Percentiles rank a stretch among this genome's conserved stretches.
Evolutionary conservation across 1,284 basidiomycete genomes (phyloP).

Genomic region (Microbotryomycetes sp.): DNA sequence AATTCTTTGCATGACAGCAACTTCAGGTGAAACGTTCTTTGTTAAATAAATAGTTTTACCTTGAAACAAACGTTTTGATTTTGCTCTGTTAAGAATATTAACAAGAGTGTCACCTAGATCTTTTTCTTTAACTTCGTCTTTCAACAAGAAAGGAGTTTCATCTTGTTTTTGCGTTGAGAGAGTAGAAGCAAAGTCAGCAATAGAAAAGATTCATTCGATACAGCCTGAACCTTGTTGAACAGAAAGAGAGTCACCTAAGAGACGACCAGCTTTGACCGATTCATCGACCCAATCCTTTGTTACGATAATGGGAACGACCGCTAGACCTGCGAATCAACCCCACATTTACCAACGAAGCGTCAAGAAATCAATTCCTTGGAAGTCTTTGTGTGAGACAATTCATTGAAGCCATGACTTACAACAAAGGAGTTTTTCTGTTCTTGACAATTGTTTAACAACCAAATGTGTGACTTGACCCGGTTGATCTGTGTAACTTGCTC

Average conservation of each 20-base stretch:
- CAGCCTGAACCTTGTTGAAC: neutral
- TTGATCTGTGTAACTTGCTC: conserved; percentile 56
- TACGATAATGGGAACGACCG: conserved; percentile 56
- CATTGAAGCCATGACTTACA: conserved; percentile 43
- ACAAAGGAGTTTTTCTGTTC: conserved; percentile 75
- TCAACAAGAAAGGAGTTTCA: conserved; percentile 55
- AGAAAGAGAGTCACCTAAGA: conserved; percentile 54
- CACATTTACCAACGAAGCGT: too few relatives aligned
- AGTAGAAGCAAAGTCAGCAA: neutral
- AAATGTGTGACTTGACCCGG: conserved; percentile 68
- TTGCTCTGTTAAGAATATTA: conserved; percentile 55
- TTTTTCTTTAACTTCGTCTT: conserved; percentile 56
- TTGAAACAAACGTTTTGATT: conserved; percentile 53
- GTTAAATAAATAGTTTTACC: conserved; percentile 67
- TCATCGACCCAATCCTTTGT: conserved; percentile 60
- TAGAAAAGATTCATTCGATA: neutral
- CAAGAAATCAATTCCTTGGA: neutral
- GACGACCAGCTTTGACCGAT: conserved; percentile 51
- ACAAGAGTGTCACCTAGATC: conserved; percentile 59
- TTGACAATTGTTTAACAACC: conserved; percentile 57
- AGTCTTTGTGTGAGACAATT: neutral
- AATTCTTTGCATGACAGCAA: conserved; percentile 10
- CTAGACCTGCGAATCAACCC: conserved; percentile 41
- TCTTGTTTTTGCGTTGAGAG: conserved; percentile 48
- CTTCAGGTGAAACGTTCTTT: conserved; percentile 4